Evolutionary conservation across 352 stramenopile genomes (phyloP), one percentile per base, ranked within the genome.

Genomic region (Globisporangium okanoganense): DNA sequence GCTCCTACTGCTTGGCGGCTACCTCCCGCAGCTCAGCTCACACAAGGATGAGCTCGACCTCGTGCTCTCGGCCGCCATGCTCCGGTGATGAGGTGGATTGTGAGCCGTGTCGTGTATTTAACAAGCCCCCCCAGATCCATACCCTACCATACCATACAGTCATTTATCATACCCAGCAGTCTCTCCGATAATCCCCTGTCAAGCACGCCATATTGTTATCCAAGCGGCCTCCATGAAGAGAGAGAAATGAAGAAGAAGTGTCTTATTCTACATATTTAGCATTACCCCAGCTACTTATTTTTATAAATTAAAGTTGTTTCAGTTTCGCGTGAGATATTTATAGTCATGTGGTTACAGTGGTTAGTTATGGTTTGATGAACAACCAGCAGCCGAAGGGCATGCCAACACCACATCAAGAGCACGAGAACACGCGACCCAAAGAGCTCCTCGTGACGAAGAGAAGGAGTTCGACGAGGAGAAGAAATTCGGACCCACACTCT

Each of bases 31-130:
- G 68, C 78, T 94, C 24, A 77, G 71, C 54, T 57, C 68, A 18
- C 82, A 90, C 61, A 64, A 78, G 44, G 79, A 90, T 56, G 29
- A 76, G 49, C 73, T 94, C 12, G 84, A 94, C 62, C 69, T 94
- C 45, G 78, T 90, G 47, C 71, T 93, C 24, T 90, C 84, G 10
- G 69, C 80, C 36, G 72, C 74, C 55, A 88, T 93, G 74, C 73
- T 93, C n/a, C n/a, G n/a, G n/a, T n/a, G n/a, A n/a, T n/a, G 49
- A 72, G 83, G 49, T 91, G 60, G 75, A 18, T 3, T 14, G 13
- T 43, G 6, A 8, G 44, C 31, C 22, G 10, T 16, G 1, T 8
- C 51, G 51, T 57, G 22, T 58, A 58, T 22, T 40, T 18, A 29
- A 51, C 29, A 22, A 38, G 24, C 14, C 13, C n/a, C 31, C 18